phyloP scores from a whole-genome alignment of 345 rosid species.

The Triadica sebifera region DNA sequence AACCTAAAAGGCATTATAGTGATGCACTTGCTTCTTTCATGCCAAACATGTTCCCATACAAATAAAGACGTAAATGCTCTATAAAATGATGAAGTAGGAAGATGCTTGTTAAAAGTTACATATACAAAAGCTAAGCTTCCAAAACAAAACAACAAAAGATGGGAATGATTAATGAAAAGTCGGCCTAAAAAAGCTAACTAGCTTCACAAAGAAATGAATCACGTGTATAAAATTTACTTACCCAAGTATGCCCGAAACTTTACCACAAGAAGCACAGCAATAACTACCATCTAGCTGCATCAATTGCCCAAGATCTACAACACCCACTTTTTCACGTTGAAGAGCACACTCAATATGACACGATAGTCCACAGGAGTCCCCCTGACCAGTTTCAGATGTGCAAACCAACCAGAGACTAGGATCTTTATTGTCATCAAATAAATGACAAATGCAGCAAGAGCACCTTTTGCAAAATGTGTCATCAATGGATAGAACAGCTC shows the following conservation, averaged over 20 bases:
- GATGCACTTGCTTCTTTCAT: constrained; percentile 9
- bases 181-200: background rate
- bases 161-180: background rate
- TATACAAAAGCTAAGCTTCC: constrained; percentile 2
- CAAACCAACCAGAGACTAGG: constrained; percentile 82
- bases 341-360: constrained; percentile 97
- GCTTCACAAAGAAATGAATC: background rate
- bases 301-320: constrained; percentile 71
- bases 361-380: constrained; percentile 79
- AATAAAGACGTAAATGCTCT: background rate
- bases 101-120: background rate
- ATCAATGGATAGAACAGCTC: constrained; percentile 54
- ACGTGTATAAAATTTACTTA: constrained; percentile 36
- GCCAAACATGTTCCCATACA: background rate
- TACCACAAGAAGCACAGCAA: constrained; percentile 95
- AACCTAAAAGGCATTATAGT: background rate
- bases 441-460: constrained; percentile 92
- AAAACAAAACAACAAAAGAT: constrained; percentile 2
- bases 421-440: constrained; percentile 86
- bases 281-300: constrained; percentile 86
- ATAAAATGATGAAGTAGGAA: background rate
- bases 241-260: constrained; percentile 92
- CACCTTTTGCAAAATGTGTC: constrained; percentile 94
- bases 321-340: constrained; percentile 76
- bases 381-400: constrained; percentile 50